Conservation (phyloP, 1,284 basidiomycete species). For the Ustilago sp. region DNA sequence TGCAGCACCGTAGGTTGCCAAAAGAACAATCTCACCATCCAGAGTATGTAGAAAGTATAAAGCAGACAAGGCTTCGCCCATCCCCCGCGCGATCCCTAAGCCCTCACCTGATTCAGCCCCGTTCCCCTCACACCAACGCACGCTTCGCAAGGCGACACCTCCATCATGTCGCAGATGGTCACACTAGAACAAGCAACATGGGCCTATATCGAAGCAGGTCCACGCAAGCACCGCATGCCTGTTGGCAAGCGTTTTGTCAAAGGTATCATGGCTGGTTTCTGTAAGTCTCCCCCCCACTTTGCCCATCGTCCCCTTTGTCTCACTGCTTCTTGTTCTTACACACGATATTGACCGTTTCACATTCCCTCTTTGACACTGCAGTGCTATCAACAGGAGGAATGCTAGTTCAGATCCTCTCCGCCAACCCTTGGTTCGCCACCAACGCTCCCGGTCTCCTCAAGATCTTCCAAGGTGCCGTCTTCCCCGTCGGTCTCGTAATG, state of each 20-base stretch:
- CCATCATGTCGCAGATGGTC: conserved; percentile 56
- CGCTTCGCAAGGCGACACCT: neutral
- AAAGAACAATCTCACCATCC: too few relatives aligned
- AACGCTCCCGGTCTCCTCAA: conserved; percentile 60
- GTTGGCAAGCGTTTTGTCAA: conserved; percentile 55
- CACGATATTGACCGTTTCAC: neutral
- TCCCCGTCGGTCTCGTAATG: conserved; percentile 62
- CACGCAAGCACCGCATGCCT: conserved; percentile 47
- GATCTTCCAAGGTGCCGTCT: conserved; percentile 53
- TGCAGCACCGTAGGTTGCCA: too few relatives aligned
- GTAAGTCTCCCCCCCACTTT: conserved; percentile 15
- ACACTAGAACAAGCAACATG: conserved; percentile 60
- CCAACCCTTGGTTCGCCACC: conserved; percentile 57
- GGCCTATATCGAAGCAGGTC: conserved; percentile 58
- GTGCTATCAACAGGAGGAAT: conserved; percentile 57
- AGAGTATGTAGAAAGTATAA: neutral
- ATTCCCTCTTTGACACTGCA: neutral
- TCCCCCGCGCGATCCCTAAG: neutral
- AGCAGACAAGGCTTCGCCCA: neutral
- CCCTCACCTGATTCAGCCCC: neutral
- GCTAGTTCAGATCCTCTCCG: conserved; percentile 57
- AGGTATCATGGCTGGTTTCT: conserved; percentile 55
- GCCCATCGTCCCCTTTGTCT: neutral
- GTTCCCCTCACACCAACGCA: neutral
- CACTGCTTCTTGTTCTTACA: neutral